Base-by-base conservation (phyloP, 2,329 filamentous ascomycete genomes). In the Colletotrichum plurivorum region DNA sequence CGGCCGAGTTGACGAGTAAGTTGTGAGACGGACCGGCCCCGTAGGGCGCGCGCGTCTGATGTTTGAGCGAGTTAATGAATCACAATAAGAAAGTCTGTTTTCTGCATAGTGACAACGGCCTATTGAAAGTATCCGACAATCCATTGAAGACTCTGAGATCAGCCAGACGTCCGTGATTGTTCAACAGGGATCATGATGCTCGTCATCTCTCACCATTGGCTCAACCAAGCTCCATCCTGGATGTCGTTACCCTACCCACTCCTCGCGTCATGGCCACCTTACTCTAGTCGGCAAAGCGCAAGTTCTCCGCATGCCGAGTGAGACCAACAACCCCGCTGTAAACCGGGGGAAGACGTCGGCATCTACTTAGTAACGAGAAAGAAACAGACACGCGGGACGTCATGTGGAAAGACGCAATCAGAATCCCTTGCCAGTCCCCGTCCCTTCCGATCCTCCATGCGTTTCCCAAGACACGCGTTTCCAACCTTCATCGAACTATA, bases 191-290 rank as follows among this genome's bases (percentile, higher is more conserved):
- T 46, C 4, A 12, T 6, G 10, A 20, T 15, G 31, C n/a, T 22
- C 7, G 13, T 18, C 7, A 20, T 41, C 15, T 43, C 7, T 5
- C 45, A 16, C 43, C 10, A 62, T 43, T 57, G 51, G 64, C 58
- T 43, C 52, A 10, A 36, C 7, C 18, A 18, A 53, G 58, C 22
- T 52, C 64, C 51, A 62, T 63, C 51, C 25, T 63, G 43, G 52
- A 67, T 63, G 58, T 67, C 58, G 52, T 67, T 63, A 63, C 43
- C 52, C 64, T 52, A 55, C 46, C 64, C 64, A 63, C 64, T 63
- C 45, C 64, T 67, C 52, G 46, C 64, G 58, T 67, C 57, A 67
- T 62, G 57, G 13, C 18, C 31, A 49, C 45, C 16, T 67, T 61
- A 61, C 58, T 31, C 6, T 45, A 67, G 45, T 45, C 36, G 58